Evolutionary conservation across 139 green algal genomes (phyloP).

Genomic region (Chlorella sorokiniana): DNA sequence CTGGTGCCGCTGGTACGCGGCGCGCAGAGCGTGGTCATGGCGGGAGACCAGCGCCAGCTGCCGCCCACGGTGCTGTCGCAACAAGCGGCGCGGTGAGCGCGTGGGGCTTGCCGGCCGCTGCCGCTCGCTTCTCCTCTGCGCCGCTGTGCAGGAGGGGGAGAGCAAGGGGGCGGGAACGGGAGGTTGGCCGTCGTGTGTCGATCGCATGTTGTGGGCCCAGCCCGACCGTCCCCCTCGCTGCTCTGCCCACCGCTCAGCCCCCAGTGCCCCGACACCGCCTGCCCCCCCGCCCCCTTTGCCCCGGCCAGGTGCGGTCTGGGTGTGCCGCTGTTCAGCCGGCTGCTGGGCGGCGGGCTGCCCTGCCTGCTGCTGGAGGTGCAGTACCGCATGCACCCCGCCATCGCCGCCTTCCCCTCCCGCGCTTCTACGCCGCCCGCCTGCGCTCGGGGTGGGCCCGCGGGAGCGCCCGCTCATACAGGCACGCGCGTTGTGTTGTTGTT

Average conservation of each 20-base stretch:
- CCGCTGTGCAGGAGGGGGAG: not conserved
- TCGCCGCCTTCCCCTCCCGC: conserved; percentile 60
- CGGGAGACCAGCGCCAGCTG: conserved; percentile 75
- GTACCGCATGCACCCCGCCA: conserved; percentile 91
- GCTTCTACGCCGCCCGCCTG: conserved; percentile 70
- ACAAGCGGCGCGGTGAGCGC: conserved; percentile 17
- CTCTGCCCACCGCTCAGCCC: too few relatives aligned
- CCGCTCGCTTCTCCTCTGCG: not conserved
- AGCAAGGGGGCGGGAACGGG: too few relatives aligned
- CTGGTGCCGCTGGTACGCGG: conserved; percentile 84
- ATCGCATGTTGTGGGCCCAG: too few relatives aligned
- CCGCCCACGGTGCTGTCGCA: conserved; percentile 21
- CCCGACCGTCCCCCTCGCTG: too few relatives aligned
- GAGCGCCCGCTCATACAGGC: conserved; percentile 45
- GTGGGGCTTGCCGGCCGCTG: not conserved
- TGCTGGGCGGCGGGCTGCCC: conserved; percentile 66
- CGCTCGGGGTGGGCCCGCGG: conserved; percentile 34
- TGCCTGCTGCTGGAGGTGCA: conserved; percentile 82
- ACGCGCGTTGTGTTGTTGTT: not conserved
- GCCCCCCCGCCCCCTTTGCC: not conserved
- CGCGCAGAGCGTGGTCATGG: conserved; percentile 83
- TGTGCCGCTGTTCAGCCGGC: conserved; percentile 83
- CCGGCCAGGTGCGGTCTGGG: conserved; percentile 56
- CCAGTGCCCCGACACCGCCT: not conserved
- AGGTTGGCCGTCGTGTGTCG: too few relatives aligned